Evolutionary conservation across 192 early-diverging fungal genomes (phyloP).

Genomic region (Funneliformis mosseae): DNA sequence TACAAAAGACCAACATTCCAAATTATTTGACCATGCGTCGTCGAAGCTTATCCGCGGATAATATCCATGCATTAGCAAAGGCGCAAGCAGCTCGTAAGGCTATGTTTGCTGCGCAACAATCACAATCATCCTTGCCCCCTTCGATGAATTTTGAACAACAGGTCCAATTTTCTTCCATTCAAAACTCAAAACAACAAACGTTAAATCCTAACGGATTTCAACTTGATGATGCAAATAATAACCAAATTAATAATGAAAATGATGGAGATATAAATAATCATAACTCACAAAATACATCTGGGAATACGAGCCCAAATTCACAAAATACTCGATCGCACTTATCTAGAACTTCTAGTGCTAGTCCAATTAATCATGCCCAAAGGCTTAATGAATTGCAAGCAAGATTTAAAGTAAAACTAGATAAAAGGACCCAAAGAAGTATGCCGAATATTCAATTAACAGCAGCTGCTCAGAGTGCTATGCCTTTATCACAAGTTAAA

Average conservation of each 20-base stretch:
- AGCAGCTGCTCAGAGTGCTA: conserved; percentile 1
- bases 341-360: neutral
- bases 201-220: conserved; percentile 6
- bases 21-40: conserved; percentile 30
- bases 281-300: conserved; percentile 2
- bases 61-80: conserved; percentile 34
- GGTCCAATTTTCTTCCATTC: neutral
- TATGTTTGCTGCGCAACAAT: neutral
- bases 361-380: conserved; percentile 32
- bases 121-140: neutral
- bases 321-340: conserved; percentile 6
- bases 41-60: conserved; percentile 33
- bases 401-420: conserved; percentile 30
- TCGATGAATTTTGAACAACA: conserved; percentile 7
- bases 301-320: conserved; percentile 5
- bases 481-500: neutral
- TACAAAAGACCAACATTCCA: conserved; percentile 3
- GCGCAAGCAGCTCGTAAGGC: neutral
- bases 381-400: conserved; percentile 22
- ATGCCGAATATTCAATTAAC: conserved; percentile 34
- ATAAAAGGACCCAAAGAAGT: conserved; percentile 26
- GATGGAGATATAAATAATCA: conserved; percentile 13
- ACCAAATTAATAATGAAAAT: conserved; percentile 5
- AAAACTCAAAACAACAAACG: conserved; percentile 2
- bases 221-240: conserved; percentile 3